Base-by-base conservation (phyloP, 768 basidiomycete genomes). In the Arthromyces matolae region DNA sequence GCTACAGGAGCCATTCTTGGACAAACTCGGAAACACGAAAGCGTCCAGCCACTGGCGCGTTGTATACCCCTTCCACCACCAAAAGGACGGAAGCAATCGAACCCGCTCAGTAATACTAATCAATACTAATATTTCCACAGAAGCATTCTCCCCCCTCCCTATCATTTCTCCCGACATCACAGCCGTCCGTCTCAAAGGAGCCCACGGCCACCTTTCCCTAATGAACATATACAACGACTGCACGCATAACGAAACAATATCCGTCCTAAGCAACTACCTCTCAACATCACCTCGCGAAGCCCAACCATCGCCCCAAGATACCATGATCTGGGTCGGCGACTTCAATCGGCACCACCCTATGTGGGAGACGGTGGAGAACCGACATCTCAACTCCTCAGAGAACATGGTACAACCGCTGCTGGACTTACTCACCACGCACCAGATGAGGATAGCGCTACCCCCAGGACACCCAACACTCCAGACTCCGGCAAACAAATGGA, bases 1-100 rank as follows among this genome's bases (percentile, higher is more conserved):
- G 0, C 14, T 69, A 1, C 68, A 71, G 48, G 69, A 70, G 57
- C 68, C 67, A 0, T 55, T 50, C 37, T 46, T 70, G 1, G 56
- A 68, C 46, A 13, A 2, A 1, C 28, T 61, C 0, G 32, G 47
- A 0, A 54, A 59, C 37, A 59, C 64, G 0, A 42, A 37, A 0
- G 54, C 54, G 1, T 43, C 34, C 1, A 34, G 28, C 6, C 47
- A 28, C 25, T 55, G 47, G 54, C 4, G 7, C 1, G 47, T 50
- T 8, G 1, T 35, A 12, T 55, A 52, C 47, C 48, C 50, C 4
- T 9, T 14, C n/a, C 3, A 18, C 29, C 45, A 49, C n/a, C 23
- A 12, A 3, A 10, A 3, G 0, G 36, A 50, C 5, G 31, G 25
- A 1, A 33, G 36, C 23, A 1, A 18, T 1, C 20, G 24, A 8